Conservation (phyloP, 2,329 filamentous ascomycete genomes). For the Microcyclospora tardicrescens region DNA sequence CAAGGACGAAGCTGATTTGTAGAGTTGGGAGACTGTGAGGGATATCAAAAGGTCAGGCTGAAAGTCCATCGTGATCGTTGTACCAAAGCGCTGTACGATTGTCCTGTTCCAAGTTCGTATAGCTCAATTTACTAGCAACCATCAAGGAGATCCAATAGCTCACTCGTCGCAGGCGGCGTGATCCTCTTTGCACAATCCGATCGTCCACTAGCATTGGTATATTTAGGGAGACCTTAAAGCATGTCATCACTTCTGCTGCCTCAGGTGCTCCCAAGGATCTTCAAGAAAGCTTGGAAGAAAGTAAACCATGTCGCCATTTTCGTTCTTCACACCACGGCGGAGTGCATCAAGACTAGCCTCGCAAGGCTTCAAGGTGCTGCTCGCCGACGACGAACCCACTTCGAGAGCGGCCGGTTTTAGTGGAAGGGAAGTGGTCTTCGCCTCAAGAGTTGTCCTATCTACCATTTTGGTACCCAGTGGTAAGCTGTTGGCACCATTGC, state of each 20-base stretch:
- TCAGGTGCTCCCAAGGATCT: conserved; percentile 55
- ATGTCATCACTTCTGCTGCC: conserved; percentile 1
- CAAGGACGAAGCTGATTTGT: conserved; percentile 27
- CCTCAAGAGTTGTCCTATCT: conserved; percentile 1
- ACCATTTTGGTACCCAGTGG: conserved; percentile 6
- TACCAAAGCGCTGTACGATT: too few relatives aligned
- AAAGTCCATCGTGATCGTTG: too few relatives aligned
- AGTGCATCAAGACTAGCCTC: conserved; percentile 24
- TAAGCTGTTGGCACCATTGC: conserved; percentile 17
- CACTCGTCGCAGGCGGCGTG: too few relatives aligned
- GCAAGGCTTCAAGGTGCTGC: too few relatives aligned
- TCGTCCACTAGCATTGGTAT: too few relatives aligned
- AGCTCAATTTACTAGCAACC: too few relatives aligned
- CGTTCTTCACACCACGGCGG: conserved; percentile 29
- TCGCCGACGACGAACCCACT: not conserved
- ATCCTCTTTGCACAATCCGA: too few relatives aligned
- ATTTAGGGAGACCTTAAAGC: too few relatives aligned
- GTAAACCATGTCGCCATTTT: conserved; percentile 51
- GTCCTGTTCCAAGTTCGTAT: too few relatives aligned
- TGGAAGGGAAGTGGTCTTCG: not conserved
- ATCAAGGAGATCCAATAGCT: too few relatives aligned
- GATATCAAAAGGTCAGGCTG: too few relatives aligned
- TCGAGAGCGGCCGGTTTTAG: not conserved
- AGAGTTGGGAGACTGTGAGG: not conserved
- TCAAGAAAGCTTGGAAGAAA: conserved; percentile 57